Base-by-base conservation (phyloP, 441 rosid genomes). In the Viola pubescens region DNA sequence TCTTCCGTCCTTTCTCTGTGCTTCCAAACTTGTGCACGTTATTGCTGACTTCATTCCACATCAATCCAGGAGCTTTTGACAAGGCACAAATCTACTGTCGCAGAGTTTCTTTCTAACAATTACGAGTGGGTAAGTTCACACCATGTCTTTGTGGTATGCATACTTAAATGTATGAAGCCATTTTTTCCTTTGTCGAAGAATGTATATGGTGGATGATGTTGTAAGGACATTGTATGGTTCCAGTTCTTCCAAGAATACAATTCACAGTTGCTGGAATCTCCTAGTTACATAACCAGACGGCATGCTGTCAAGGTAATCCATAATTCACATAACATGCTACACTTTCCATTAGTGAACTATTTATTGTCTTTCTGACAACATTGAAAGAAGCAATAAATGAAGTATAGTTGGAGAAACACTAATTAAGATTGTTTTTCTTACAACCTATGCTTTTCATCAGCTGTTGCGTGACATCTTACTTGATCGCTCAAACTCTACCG, bases 21-120 rank as follows among this genome's bases (percentile, higher is more conserved):
- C 34, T 43, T 43, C 19, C 48, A 13, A 7, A n/a, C 5, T 44
- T 13, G 34, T 10, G 2, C 7, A 7, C 45, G 42, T 43, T 13
- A 52, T 56, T 54, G 38, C 48, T 70, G 58, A 68, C 40, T n/a
- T 14, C 9, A 3, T 37, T 37, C 48, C 7, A 45, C 43, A n/a
- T 67, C 58, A 57, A 26, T 50, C 1, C 79, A 86, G 89, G 95
- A 88, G 73, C 91, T 91, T 56, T 45, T 87, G 72, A 88, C 91
- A 1, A 85, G 96, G 81, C 95, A 91, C 54, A 91, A 81, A 70
- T 82, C 98, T 3, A 87, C 95, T 0, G 94, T 85, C 3, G 80
- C 96, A 13, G 89, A 81, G 46, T 88, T 85, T 54, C 85, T 88
- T 52, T 56, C 77, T 9, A 76, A 37, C 47, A 88, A 85, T 64